These are phyloP conservation scores for Sextonia rubra DNA, from an alignment of 164 flowering plant species.

Conservation along the genomic window DNA sequence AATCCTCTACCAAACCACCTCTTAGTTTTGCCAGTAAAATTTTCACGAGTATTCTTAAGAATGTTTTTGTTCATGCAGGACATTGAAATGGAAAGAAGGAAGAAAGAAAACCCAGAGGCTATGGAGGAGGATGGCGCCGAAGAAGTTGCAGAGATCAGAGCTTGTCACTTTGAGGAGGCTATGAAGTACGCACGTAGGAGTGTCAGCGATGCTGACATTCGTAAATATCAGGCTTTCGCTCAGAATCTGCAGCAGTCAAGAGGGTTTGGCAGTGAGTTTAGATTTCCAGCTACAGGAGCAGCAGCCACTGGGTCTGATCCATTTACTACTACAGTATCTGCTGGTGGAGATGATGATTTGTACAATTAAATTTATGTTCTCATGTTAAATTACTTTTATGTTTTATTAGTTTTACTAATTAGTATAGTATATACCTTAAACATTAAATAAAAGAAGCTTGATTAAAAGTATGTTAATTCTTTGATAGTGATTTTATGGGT, in stretches of 20 bases:
- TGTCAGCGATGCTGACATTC: constrained; percentile 84
- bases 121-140: constrained; percentile 76
- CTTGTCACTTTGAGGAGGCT: constrained; percentile 80
- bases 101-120: constrained; percentile 66
- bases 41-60: not conserved
- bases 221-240: constrained; percentile 85
- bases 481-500: no score
- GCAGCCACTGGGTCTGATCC: constrained; percentile 46
- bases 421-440: no score
- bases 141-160: constrained; percentile 73
- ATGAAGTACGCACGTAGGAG: constrained; percentile 84
- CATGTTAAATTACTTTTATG: no score
- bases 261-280: constrained; percentile 74
- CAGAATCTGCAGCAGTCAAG: constrained; percentile 81
- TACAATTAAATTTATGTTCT: constrained; percentile 23
- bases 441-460: no score
- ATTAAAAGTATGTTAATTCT: no score
- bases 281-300: constrained; percentile 39
- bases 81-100: constrained; percentile 74
- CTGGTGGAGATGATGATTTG: constrained; percentile 61
- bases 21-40: not conserved
- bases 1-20: not conserved
- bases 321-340: constrained; percentile 56
- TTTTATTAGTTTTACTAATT: no score
- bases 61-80: constrained; percentile 36